Evolutionary conservation across 306 rosid species (phyloP).

Genomic region (Aeschynomene evenia): DNA sequence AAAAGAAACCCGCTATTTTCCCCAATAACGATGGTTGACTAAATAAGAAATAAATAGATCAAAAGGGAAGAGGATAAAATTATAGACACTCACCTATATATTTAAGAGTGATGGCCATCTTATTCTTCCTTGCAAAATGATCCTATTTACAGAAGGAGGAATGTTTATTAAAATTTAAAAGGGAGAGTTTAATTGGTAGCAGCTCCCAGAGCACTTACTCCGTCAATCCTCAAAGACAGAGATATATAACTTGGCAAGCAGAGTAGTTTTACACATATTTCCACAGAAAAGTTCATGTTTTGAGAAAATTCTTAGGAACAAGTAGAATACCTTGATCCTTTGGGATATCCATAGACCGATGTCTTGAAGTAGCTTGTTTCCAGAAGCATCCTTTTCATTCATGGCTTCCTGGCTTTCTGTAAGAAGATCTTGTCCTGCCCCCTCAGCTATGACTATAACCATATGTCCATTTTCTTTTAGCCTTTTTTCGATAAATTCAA

Average conservation of each 20-base stretch:
- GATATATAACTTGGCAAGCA: slow-evolving; percentile 7
- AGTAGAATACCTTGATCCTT: slow-evolving; percentile 65
- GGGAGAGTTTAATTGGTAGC: slow-evolving; percentile 1
- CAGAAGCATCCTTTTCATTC: slow-evolving; percentile 79
- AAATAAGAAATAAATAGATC: slow-evolving; percentile 7
- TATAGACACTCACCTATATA: slow-evolving; percentile 63
- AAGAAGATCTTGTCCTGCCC: slow-evolving; percentile 89
- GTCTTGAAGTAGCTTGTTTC: slow-evolving; percentile 73
- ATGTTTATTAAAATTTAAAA: slow-evolving; percentile 12
- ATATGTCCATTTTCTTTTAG: slow-evolving; percentile 82
- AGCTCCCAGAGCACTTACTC: slow-evolving; percentile 3
- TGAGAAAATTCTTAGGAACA: slow-evolving; percentile 15
- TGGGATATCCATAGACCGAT: slow-evolving; percentile 90
- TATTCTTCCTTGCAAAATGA: slow-evolving; percentile 53
- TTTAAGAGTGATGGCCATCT: slow-evolving; percentile 62
- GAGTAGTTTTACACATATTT: slow-evolving; percentile 18
- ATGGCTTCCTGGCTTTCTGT: slow-evolving; percentile 57
- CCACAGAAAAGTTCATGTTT: slow-evolving; percentile 5
- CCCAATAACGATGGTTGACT: background rate
- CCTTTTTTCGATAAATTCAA: slow-evolving; percentile 62
- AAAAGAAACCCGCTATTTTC: background rate
- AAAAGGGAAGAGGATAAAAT: slow-evolving; percentile 14
- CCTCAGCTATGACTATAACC: slow-evolving; percentile 91
- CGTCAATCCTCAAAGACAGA: background rate
- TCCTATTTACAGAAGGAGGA: slow-evolving; percentile 43